A percentile compares a stretch with the other conserved stretches of the same genome.
These are phyloP conservation scores for Fraxinus nigra DNA, from an alignment of 305 asterid genomes.

Conservation along the genomic window DNA sequence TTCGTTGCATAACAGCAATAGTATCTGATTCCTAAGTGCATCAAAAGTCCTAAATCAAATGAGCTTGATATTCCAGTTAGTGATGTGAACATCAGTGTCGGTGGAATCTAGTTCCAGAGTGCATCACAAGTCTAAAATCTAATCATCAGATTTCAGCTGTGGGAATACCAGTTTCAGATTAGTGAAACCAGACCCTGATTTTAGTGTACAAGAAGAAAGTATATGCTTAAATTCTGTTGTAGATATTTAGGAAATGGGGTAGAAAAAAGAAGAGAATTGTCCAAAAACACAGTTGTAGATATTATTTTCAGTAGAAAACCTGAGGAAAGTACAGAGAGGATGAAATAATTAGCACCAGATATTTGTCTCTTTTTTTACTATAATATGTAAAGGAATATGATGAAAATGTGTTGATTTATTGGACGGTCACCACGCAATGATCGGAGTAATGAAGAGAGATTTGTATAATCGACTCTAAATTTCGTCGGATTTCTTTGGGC, in stretches of 20 bases:
- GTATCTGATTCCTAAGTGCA: constrained; percentile 18
- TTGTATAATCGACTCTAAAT: neutral
- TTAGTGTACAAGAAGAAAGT: neutral
- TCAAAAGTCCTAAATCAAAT: neutral
- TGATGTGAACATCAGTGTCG: neutral
- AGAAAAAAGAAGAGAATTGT: neutral
- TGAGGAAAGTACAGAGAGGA: neutral
- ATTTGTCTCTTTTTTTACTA: neutral
- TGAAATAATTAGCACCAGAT: neutral
- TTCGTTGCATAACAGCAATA: neutral
- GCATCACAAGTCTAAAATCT: neutral
- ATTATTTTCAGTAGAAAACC: neutral
- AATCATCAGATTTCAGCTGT: neutral
- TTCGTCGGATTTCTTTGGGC: neutral
- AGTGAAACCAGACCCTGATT: neutral
- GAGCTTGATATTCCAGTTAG: neutral
- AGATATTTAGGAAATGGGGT: neutral
- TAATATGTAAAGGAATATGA: neutral
- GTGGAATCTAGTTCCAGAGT: constrained; percentile 21
- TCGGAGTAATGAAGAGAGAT: neutral
- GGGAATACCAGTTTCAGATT: neutral
- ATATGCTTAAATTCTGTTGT: neutral
- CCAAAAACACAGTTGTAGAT: neutral
- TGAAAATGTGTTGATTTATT: neutral
- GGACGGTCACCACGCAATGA: neutral